Percentiles rank a stretch among this genome's conserved stretches.
Evolutionary conservation across 2,329 filamentous ascomycete genomes (phyloP).

Genomic region (Colletotrichum incanum): DNA sequence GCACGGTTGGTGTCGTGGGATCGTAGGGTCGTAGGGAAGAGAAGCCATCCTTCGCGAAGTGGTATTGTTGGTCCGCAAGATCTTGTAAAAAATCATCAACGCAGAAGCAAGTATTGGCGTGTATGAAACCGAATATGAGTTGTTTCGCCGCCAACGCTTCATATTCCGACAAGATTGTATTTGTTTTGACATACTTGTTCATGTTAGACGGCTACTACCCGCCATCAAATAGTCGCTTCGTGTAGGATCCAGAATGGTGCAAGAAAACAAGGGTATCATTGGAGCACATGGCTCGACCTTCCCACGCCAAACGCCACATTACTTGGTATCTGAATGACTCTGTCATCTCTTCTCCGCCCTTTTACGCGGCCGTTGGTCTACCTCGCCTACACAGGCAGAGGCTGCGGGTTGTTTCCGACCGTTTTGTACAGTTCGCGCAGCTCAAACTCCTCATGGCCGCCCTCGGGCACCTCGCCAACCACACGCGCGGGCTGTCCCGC

Average conservation of each 20-base stretch:
- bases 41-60: not conserved
- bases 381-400: conserved; percentile 23
- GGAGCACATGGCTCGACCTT: not conserved
- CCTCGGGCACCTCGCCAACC: conserved; percentile 85
- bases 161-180: no score
- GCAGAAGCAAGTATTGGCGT: not conserved
- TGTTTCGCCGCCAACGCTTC: not conserved
- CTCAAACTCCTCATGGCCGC: conserved; percentile 76
- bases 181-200: no score
- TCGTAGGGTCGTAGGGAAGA: not conserved
- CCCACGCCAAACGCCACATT: conserved; percentile 28
- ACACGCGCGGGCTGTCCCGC: conserved; percentile 85
- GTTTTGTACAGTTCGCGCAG: conserved; percentile 76
- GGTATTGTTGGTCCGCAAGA: not conserved
- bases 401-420: conserved; percentile 70
- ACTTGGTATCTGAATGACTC: not conserved
- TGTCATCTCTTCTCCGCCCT: no score
- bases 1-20: not conserved
- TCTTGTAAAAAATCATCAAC: not conserved
- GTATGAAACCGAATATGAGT: not conserved
- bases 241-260: not conserved
- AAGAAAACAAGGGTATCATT: conserved; percentile 34
- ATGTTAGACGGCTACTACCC: not conserved
- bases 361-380: no score
- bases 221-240: not conserved